Base-by-base conservation (phyloP, 2,329 filamentous ascomycete genomes). In the Rutstroemia sp. region DNA sequence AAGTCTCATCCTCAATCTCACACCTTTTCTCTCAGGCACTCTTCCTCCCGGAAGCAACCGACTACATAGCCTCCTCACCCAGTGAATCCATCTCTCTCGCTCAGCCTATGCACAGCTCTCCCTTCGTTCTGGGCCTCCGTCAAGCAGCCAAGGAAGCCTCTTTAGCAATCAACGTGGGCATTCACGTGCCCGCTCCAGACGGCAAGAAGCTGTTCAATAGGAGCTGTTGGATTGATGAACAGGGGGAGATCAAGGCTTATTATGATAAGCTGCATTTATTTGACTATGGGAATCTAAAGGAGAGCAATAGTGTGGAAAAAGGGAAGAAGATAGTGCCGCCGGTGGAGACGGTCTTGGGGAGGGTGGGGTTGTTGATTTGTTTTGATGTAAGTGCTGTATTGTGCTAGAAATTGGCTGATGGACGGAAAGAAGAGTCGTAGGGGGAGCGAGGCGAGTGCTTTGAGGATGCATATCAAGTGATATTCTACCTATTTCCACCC, bases 201-300 rank as follows among this genome's bases (percentile, higher is more conserved):
- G 71, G 71, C 18, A 48, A 16, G 16, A 74, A 75, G 41, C 77
- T 88, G 41, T 80, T 79, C 59, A 88, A 88, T 66, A 82, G 80
- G 0, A 73, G 84, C 27, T 74, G 88, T 47, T 88, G 84, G 83
- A 88, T 89, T 61, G 73, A 83, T 63, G 77, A 79, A 44, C 65
- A 74, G 0, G 86, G 86, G 0, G 67, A 76, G 4, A 82, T 88
- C 27, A 71, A 73, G 1, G 77, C 85, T 2, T 63, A 60, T 38
- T 96, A 96, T 73, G 87, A 95, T 71, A 97, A 97, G 71, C 74
- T 96, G 34, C 92, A 96, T 70, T 79, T 96, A 14, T 96, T 97
- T 72, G 90, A 96, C 37, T 70, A 79, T 84, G 58, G 77, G 1
- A 44, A 79, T 83, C 57, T 88, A 61, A 82, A 78, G 62, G 86